phyloP scores from a whole-genome alignment of 1,284 basidiomycete genomes.

The Apiotrichum brassicae region DNA sequence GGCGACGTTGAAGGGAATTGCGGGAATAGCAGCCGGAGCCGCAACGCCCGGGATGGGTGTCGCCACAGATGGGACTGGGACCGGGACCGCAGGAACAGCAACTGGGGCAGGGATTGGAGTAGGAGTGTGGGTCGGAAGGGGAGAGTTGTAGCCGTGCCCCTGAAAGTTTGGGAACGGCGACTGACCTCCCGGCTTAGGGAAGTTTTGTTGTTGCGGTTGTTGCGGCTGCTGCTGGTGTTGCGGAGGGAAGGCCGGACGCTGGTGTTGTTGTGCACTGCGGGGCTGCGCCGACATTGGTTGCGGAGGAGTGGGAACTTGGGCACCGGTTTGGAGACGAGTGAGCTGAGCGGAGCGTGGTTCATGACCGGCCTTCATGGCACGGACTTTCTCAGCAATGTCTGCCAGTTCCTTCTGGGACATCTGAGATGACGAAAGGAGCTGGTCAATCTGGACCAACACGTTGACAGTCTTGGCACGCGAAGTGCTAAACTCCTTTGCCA shows the following conservation, averaged over 20 bases:
- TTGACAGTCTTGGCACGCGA: conserved; percentile 28
- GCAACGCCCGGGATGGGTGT: not conserved
- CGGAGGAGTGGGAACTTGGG: no score
- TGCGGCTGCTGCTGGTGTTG: conserved; percentile 4
- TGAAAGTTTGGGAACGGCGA: conserved; percentile 11
- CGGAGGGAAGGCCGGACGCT: conserved; percentile 6
- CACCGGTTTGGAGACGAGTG: conserved; percentile 1
- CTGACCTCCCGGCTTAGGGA: conserved; percentile 4
- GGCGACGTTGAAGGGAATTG: conserved; percentile 32
- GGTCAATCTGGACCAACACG: conserved; percentile 35
- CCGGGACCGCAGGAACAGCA: conserved; percentile 2
- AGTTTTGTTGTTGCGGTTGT: no score
- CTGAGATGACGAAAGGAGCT: conserved; percentile 29
- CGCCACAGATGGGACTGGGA: no score
- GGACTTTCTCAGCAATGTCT: conserved; percentile 39
- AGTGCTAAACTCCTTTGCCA: conserved; percentile 23
- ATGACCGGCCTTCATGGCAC: conserved; percentile 35
- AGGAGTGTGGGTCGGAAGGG: conserved; percentile 5
- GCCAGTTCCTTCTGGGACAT: conserved; percentile 35
- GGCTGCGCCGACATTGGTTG: conserved; percentile 6
- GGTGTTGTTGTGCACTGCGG: conserved; percentile 12
- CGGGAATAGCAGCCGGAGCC: conserved; percentile 10
- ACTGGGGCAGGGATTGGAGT: conserved; percentile 15
- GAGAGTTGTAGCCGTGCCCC: not conserved
- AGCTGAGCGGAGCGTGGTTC: conserved; percentile 33